Evolutionary conservation across 148 eudicot genomes (phyloP), one percentile per base, ranked within the genome.

Genomic region (Chenopodium quinoa): DNA sequence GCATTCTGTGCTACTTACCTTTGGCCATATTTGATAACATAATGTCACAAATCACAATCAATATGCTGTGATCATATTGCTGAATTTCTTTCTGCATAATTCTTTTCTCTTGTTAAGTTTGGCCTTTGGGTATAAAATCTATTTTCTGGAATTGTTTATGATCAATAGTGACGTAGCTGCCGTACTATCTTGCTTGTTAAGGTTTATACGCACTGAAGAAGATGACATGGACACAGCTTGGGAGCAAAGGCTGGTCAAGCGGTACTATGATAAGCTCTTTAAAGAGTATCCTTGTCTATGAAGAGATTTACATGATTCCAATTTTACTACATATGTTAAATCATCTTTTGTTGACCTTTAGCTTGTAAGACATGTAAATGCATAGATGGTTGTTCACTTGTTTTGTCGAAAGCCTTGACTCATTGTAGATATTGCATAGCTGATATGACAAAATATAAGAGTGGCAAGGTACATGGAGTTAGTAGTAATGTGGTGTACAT

Each of bases 221-320:
- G 99, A 96, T 90, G 95, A 96, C 80, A 83, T 86, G 89, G 85
- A 88, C 85, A 86, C 90, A 48, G 90, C 99, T n/a, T 96, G 98
- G 98, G 97, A 93, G 84, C 95, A 93, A 82, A 92, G 86, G 85
- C 91, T 96, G 73, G 99, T 96, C 85, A 93, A 92, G 87, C 99
- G 99, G 62, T 93, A 96, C 89, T 92, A 96, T 85, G 92, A 88
- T 84, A 93, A 96, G 88, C 99, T 96, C 71, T 96, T 93, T 82
- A 93, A 93, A 86, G 98, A 93, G 97, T 93, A 95, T 95, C 98
- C 97, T 93, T 92, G 75, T 74, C 79, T 79, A 69, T 37, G 17
- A 69, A 62, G 31, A 63, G 27, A 20, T 40, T 40, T 56, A 37
- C 11, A 9, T 22, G 14, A 80, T 79, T 80, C 20, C 29, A 1